Percentiles rank a stretch among this genome's conserved stretches.
Evolutionary conservation across 768 basidiomycete species (phyloP).

Genomic region (Boletellus emodensis): DNA sequence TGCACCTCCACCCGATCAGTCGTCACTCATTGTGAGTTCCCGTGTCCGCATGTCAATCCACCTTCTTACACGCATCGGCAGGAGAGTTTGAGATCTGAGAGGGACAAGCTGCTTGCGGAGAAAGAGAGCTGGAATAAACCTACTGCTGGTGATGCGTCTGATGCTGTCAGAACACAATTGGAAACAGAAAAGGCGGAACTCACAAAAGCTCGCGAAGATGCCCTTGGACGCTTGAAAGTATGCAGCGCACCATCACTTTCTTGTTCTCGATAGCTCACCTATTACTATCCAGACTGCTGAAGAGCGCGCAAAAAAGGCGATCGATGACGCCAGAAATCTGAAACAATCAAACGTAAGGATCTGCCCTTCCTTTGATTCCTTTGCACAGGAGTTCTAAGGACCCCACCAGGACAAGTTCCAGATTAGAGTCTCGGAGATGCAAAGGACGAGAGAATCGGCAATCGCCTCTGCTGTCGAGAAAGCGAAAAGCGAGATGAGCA

Average conservation of each 20-base stretch:
- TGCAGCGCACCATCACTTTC: background rate
- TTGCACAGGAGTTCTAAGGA: background rate
- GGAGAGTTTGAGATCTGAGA: conserved; percentile 54
- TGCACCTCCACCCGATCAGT: conserved; percentile 20
- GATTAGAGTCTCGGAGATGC: conserved; percentile 47
- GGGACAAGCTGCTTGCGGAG: conserved; percentile 59
- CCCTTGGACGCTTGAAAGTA: conserved; percentile 57
- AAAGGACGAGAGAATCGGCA: conserved; percentile 48
- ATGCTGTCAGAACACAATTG: conserved; percentile 39
- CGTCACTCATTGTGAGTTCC: conserved; percentile 32
- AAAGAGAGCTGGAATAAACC: conserved; percentile 41
- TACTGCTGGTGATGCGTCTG: conserved; percentile 21
- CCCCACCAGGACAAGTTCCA: conserved; percentile 58
- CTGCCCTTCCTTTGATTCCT: background rate
- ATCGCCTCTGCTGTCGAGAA: conserved; percentile 59
- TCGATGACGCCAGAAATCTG: conserved; percentile 41
- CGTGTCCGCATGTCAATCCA: background rate
- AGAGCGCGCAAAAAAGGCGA: conserved; percentile 42
- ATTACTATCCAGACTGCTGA: conserved; percentile 33
- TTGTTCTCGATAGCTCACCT: conserved; percentile 1
- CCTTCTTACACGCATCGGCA: conserved; percentile 23
- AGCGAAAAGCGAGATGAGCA: conserved; percentile 43
- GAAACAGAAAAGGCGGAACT: conserved; percentile 61
- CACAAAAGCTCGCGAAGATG: conserved; percentile 55
- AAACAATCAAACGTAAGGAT: conserved; percentile 30